Percentiles rank a stretch among this genome's conserved stretches.
These are phyloP conservation scores for Colletotrichum sp. DNA, from an alignment of 2,329 filamentous ascomycete species.

Conservation along the genomic window DNA sequence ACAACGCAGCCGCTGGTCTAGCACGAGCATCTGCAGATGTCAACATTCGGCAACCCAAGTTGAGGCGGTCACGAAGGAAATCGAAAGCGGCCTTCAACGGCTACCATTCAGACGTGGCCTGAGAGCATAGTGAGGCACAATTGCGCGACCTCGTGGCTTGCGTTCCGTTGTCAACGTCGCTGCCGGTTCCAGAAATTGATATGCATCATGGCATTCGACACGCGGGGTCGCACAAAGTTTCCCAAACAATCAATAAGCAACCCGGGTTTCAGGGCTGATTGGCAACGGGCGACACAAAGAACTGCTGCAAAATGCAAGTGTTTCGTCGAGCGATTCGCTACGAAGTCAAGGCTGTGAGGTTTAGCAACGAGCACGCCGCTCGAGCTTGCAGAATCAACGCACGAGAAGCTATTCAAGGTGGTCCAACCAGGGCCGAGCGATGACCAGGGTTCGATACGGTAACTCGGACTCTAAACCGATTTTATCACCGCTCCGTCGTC, in stretches of 20 bases:
- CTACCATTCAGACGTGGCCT: neutral
- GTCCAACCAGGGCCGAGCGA: slow-evolving; percentile 1
- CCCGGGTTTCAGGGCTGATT: neutral
- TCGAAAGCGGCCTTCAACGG: neutral
- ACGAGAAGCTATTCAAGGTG: neutral
- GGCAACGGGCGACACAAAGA: neutral
- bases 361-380: neutral
- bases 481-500: neutral
- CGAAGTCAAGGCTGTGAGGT: neutral
- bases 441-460: slow-evolving; percentile 5
- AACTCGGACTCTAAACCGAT: neutral
- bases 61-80: neutral
- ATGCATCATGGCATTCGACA: neutral
- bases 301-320: neutral
- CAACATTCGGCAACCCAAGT: slow-evolving; percentile 1
- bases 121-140: neutral
- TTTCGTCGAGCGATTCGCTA: neutral
- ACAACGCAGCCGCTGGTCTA: neutral
- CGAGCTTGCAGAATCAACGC: neutral
- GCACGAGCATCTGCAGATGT: slow-evolving; percentile 4
- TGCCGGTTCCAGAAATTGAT: neutral
- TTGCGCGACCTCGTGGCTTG: neutral
- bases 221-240: neutral
- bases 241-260: neutral
- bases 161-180: neutral